Evolutionary conservation across 1,139 yeast genomes (phyloP), one percentile per base, ranked within the genome.

Genomic region (Pichia sp.): DNA sequence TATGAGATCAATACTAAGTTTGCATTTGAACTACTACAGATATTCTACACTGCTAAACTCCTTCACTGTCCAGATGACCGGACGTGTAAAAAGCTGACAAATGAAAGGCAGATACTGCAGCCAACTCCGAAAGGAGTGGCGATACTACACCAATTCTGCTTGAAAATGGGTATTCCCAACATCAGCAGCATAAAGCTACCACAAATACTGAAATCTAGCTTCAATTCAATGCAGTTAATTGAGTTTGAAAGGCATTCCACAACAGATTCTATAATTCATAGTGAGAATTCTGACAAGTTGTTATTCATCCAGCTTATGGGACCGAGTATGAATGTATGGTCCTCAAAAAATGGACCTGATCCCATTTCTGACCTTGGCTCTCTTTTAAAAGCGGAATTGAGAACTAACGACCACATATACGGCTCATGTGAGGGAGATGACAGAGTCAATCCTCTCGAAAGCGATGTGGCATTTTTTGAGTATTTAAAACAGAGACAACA

Each of bases 101-200:
- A n/a, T 69, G 64, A 2, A 67, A 71, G 47, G 1, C 71, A 75
- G 0, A 55, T 73, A 3, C 66, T 90, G 40, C 98, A 92, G 64
- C 96, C 97, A 5, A 90, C 98, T 0, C 93, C 98, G 0, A 93
- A 93, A 65, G 99, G 98, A 1, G 81, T 90, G 4, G 84, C 90
- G 0, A 67, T 90, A 0, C 70, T 92, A 1, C 81, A 80, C 51
- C 73, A 77, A 11, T 90, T 84, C 66, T 83, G 86, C 59, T 72
- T 73, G 52, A 77, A 74, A 46, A 71, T 79, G 52, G 95, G 93
- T 2, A 31, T 61, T 0, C 69, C 85, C 55, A 54, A 59, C 41
- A 73, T 71, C 47, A 67, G 69, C 13, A 60, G 67, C 31, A 40
- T 53, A 1, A 48, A 50, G 13, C 23, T 61, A 1, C 67, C 70